phyloP scores from a whole-genome alignment of 768 basidiomycete genomes.

The Tricholoma hemisulphureum region DNA sequence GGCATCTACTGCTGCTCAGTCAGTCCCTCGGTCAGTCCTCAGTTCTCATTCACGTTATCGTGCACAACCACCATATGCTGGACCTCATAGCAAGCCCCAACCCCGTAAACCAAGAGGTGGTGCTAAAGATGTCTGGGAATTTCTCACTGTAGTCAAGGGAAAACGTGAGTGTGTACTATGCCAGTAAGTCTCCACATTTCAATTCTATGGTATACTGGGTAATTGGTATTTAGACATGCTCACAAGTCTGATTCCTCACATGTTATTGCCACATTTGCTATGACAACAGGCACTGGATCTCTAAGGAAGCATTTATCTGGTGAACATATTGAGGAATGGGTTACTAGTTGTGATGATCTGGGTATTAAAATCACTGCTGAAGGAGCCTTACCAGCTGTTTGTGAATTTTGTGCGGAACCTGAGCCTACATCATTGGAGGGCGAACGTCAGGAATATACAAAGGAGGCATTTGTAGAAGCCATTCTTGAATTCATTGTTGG shows the following conservation, averaged over 20 bases:
- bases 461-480: background rate
- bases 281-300: constrained; percentile 4
- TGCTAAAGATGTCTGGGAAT: too few relatives aligned
- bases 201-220: too few relatives aligned
- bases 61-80: background rate
- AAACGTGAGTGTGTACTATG: too few relatives aligned
- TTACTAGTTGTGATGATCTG: constrained; percentile 13
- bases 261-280: background rate
- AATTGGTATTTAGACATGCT: background rate
- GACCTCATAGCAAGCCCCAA: background rate
- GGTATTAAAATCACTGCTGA: constrained; percentile 15
- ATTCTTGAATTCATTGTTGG: background rate
- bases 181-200: too few relatives aligned
- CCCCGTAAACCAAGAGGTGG: background rate
- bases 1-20: too few relatives aligned
- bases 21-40: background rate
- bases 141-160: too few relatives aligned
- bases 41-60: background rate
- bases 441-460: constrained; percentile 12
- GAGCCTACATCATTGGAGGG: too few relatives aligned
- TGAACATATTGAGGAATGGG: constrained; percentile 15
- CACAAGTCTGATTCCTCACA: background rate
- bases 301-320: constrained; percentile 5
- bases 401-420: background rate
- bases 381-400: background rate